These are phyloP conservation scores for Lentinula lateritia DNA, from an alignment of 768 basidiomycete genomes.

Conservation along the genomic window DNA sequence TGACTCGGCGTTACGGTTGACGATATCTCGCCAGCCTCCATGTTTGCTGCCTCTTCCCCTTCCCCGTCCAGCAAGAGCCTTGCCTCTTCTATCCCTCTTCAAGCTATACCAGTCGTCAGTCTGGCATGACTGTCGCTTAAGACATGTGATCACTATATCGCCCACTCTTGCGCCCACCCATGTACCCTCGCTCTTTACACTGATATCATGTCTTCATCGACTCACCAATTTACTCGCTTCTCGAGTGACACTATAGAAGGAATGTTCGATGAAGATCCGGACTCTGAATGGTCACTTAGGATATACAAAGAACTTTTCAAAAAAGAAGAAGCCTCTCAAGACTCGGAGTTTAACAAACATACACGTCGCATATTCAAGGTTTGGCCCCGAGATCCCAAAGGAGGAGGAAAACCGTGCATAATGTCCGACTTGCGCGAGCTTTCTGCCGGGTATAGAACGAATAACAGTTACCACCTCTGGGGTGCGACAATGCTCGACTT, in stretches of 20 bases:
- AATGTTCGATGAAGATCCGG: background rate
- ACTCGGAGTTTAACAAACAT: too few species aligned
- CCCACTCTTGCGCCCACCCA: too few species aligned
- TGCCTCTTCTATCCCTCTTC: too few species aligned
- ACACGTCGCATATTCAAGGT: background rate
- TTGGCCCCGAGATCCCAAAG: constrained; percentile 28
- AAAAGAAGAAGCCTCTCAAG: background rate
- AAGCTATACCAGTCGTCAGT: too few species aligned
- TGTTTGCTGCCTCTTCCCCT: too few species aligned
- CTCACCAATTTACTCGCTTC: background rate
- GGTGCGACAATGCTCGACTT: constrained; percentile 39
- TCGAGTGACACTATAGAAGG: background rate
- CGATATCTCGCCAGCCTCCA: too few species aligned
- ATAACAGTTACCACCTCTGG: constrained; percentile 30
- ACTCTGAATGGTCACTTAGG: background rate
- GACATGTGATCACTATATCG: too few species aligned
- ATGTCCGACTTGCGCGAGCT: background rate
- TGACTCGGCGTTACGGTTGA: too few species aligned
- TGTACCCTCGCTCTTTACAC: too few species aligned
- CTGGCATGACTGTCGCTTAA: too few species aligned
- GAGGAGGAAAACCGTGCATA: background rate
- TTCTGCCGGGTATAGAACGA: constrained; percentile 22
- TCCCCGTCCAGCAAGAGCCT: too few species aligned
- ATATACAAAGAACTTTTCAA: background rate
- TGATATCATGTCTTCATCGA: too few species aligned